phyloP scores from a whole-genome alignment of 2,329 filamentous ascomycete species.

The Neophaeococcomyces mojaviensis region DNA sequence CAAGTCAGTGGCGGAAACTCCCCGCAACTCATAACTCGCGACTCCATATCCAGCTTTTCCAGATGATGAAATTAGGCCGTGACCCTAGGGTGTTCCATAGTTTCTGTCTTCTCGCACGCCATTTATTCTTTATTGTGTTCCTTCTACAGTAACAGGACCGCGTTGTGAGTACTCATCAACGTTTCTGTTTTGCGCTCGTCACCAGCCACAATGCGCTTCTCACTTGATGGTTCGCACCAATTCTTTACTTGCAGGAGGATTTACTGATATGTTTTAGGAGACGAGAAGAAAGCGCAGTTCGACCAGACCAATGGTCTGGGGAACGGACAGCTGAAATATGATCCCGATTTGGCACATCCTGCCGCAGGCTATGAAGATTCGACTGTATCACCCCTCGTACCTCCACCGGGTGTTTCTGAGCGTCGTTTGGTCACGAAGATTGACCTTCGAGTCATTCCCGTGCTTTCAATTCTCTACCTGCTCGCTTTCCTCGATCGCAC shows the following conservation, averaged over 20 bases:
- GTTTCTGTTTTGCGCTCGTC: not conserved
- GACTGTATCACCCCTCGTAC: slow-evolving; percentile 11
- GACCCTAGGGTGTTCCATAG: not conserved
- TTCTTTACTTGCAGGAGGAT: not conserved
- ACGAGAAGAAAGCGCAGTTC: slow-evolving; percentile 16
- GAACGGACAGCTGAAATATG: slow-evolving; percentile 17
- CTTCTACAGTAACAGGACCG: too few relatives aligned
- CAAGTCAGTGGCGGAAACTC: not conserved
- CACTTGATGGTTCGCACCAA: slow-evolving; percentile 14
- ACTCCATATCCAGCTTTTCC: not conserved
- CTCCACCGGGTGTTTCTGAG: slow-evolving; percentile 35
- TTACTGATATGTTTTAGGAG: not conserved
- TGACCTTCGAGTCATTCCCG: slow-evolving; percentile 64
- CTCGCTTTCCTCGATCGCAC: slow-evolving; percentile 42
- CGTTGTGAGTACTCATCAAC: too few relatives aligned
- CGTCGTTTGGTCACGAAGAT: slow-evolving; percentile 60
- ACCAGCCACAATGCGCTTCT: slow-evolving; percentile 14
- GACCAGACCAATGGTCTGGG: slow-evolving; percentile 14
- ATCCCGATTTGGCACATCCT: slow-evolving; percentile 22
- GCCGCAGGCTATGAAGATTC: slow-evolving; percentile 15
- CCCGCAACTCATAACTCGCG: not conserved
- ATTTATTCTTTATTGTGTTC: not conserved
- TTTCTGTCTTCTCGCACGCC: not conserved
- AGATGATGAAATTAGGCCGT: not conserved
- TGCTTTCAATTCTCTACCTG: slow-evolving; percentile 61